Base-by-base conservation (phyloP, 441 rosid genomes). In the Erysimum cheiri region DNA sequence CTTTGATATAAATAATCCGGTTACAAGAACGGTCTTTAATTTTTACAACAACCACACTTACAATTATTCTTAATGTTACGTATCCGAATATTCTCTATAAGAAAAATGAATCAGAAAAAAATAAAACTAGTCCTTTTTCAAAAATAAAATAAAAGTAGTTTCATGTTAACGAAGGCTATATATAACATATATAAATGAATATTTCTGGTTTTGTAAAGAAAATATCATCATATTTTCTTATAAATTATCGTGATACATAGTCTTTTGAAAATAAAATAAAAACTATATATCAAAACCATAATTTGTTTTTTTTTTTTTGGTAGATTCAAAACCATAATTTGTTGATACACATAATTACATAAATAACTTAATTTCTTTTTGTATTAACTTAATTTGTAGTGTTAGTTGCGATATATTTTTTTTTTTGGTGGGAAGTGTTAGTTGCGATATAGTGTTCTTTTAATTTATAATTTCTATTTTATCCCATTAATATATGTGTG, bases 391-490 rank as follows among this genome's bases (percentile, higher is more conserved):
- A 26, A 26, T 26, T 3, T 3, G 28, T 40, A 47, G 17, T 28
- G 39, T n/a, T 64, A 57, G 60, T 31, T 64, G 71, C 37, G 47
- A 65, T n/a, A n/a, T 43, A 43, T n/a, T n/a, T n/a, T n/a, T n/a
- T n/a, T n/a, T n/a, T n/a, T n/a, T n/a, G n/a, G n/a, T n/a, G n/a
- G n/a, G n/a, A n/a, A n/a, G n/a, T n/a, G n/a, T n/a, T n/a, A 56
- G 60, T 31, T 64, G 71, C 37, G 46, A 65, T n/a, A n/a, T 43
- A 43, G 32, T 62, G 39, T 43, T 52, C 28, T 29, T 36, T 10
- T 5, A 11, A 41, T 39, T 15, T n/a, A n/a, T n/a, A n/a, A n/a
- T 35, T 39, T 33, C 24, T n/a, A 29, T 47, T 49, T 13, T 9
- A 29, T 57, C 5, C 33, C 70, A 46, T 35, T 49, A 52, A 12